Base-by-base conservation (phyloP, 2,329 filamentous ascomycete species). In the Atkinsonella hypoxylon region DNA sequence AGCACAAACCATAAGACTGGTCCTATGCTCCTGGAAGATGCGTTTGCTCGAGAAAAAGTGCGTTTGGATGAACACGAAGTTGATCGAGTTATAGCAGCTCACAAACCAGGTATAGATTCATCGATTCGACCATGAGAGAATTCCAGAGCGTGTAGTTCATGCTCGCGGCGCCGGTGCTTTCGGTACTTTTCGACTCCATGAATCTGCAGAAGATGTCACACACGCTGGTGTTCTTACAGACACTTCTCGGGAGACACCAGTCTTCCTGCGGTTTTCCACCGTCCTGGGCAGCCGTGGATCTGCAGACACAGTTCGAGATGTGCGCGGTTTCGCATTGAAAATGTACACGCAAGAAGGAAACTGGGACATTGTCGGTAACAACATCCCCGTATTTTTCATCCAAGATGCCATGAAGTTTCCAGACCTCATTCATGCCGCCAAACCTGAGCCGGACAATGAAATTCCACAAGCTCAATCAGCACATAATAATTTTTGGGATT, bases 281-380 rank as follows among this genome's bases (percentile, higher is more conserved):
- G 87, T 88, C 0, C 73, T 87, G 2, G 85, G 85, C 7, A 87
- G 81, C 61, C 76, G 82, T 34, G 87, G 87, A 12, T 87, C 82
- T 48, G 84, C 86, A 6, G 87, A 93, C 62, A 90, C 85, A 0
- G 87, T 89, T 1, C 79, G 87, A n/a, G 87, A 93, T 70, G 84
- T 89, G 2, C 79, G 86, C 38, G 87, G 87, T 1, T 93, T 91
- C 55, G 85, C 87, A 0, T 67, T 87, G 55, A 67, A 68, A 42
- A 62, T 67, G 59, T 89, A 89, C 62, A 89, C 86, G 0, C 70
- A 85, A 85, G 52, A 53, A 42, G 52, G 52, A n/a, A 53, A 53
- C 42, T 51, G 51, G 51, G 51, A 53, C 42, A 51, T 53, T 26
- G 51, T 53, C 2, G 51, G 51, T 32, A 53, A 53, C 48, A 53